These are phyloP conservation scores for Prunus fruticosa DNA, from an alignment of 306 rosid genomes.

Conservation along the genomic window DNA sequence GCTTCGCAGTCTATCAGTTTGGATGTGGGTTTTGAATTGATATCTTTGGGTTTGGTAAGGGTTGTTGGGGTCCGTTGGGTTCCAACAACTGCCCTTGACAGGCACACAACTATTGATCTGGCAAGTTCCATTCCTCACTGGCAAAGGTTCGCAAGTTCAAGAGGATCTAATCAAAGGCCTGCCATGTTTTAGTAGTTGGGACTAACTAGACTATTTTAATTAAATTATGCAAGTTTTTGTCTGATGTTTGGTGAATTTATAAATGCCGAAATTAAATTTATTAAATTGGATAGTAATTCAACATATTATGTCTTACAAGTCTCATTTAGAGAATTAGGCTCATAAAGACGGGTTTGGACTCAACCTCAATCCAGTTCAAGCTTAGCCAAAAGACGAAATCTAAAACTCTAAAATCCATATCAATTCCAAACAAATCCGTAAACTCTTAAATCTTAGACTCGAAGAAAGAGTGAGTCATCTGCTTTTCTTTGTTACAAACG, in stretches of 20 bases:
- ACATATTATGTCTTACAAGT: no score
- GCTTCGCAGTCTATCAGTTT: not conserved
- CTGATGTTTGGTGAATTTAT: no score
- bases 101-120: not conserved
- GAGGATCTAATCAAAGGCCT: not conserved
- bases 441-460: not conserved
- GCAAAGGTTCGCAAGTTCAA: not conserved
- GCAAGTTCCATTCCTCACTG: not conserved
- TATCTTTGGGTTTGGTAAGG: not conserved
- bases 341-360: no score
- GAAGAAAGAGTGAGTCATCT: not conserved
- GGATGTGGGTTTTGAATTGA: conserved; percentile 14
- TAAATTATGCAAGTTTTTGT: no score
- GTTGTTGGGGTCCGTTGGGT: conserved; percentile 1
- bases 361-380: no score
- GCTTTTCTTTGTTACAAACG: not conserved
- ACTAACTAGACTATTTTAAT: no score
- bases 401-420: no score
- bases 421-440: not conserved
- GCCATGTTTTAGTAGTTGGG: no score
- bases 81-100: not conserved
- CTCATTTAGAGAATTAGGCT: no score
- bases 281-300: no score
- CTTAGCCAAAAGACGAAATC: not conserved
- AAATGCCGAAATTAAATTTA: no score